Evolutionary conservation across 225 moss, liverwort and hornwort species (phyloP).

Genomic region (Bryum argenteum): DNA sequence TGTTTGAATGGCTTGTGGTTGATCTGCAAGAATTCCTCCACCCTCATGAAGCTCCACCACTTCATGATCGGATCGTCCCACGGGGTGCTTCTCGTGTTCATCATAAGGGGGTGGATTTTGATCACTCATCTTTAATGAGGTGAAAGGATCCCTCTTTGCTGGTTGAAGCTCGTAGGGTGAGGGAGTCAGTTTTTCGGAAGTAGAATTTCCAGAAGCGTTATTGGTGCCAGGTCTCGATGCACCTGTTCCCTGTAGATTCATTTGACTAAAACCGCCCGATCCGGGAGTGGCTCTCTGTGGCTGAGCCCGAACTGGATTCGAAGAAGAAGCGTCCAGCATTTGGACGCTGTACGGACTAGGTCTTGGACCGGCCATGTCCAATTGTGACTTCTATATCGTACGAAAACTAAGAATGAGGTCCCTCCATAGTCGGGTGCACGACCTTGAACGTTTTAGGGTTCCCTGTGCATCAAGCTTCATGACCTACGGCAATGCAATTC

Average conservation of each 20-base stretch:
- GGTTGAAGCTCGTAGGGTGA: slow-evolving; percentile 44
- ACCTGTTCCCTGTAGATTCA: slow-evolving; percentile 31
- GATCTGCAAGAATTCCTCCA: slow-evolving; percentile 32
- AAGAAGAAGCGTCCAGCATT: slow-evolving; percentile 44
- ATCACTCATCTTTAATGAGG: slow-evolving; percentile 27
- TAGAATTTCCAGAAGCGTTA: slow-evolving; percentile 13
- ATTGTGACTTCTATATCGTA: slow-evolving; percentile 13
- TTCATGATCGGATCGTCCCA: slow-evolving; percentile 36
- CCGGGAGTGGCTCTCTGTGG: slow-evolving; percentile 36
- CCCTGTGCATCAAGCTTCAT: slow-evolving; percentile 11
- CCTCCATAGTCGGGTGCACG: not conserved
- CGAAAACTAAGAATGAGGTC: not conserved
- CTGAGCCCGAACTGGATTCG: slow-evolving; percentile 42
- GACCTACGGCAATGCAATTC: not conserved
- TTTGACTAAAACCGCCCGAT: slow-evolving; percentile 36
- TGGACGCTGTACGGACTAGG: slow-evolving; percentile 56
- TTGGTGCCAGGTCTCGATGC: slow-evolving; percentile 25
- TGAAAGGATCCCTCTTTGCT: slow-evolving; percentile 45
- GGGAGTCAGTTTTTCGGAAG: slow-evolving; percentile 16
- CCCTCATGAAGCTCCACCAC: slow-evolving; percentile 61
- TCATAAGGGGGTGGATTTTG: slow-evolving; percentile 44
- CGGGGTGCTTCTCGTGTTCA: slow-evolving; percentile 46
- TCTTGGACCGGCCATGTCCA: slow-evolving; percentile 43
- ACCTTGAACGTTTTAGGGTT: slow-evolving; percentile 19
- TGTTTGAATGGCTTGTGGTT: slow-evolving; percentile 70